Conservation (phyloP, 352 stramenopile genomes). For the Phytophthora boehmeriae region DNA sequence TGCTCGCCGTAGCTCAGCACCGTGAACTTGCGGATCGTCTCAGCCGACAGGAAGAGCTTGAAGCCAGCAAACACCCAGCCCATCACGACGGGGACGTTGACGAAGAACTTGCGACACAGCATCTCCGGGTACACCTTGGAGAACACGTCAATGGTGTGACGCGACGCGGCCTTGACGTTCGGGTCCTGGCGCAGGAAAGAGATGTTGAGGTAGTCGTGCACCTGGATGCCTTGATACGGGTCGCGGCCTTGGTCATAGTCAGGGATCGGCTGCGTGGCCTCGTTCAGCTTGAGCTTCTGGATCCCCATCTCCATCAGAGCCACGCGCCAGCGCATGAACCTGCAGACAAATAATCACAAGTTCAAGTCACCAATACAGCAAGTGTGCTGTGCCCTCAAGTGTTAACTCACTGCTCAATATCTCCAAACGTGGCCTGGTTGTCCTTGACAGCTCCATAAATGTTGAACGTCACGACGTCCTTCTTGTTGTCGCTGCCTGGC, state of each 20-base stretch:
- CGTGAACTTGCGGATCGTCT: constrained; percentile 34
- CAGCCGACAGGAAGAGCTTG: constrained; percentile 29
- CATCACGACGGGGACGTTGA: constrained; percentile 34
- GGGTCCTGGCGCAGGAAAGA: constrained; percentile 35
- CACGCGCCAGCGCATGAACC: constrained; percentile 34
- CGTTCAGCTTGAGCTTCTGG: constrained; percentile 35
- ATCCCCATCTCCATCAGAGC: constrained; percentile 37
- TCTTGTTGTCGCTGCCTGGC: constrained; percentile 29
- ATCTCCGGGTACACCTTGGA: constrained; percentile 38
- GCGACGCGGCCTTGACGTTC: constrained; percentile 30
- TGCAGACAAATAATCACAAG: constrained; percentile 14
- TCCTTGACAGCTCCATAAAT: constrained; percentile 37
- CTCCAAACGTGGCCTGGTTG: constrained; percentile 35
- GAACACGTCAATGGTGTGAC: constrained; percentile 35
- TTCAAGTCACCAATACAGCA: not conserved
- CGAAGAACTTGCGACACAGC: constrained; percentile 37
- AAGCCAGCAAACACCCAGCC: constrained; percentile 35
- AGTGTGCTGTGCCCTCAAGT: not conserved
- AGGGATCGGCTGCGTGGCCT: constrained; percentile 26
- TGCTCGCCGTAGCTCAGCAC: constrained; percentile 35
- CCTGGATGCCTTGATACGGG: constrained; percentile 33
- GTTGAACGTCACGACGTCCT: constrained; percentile 37
- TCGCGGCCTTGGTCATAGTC: constrained; percentile 30
- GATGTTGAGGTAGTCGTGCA: constrained; percentile 40
- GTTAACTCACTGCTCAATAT: constrained; percentile 26